Base-by-base conservation (phyloP, 768 basidiomycete genomes). In the Mycena galopus region DNA sequence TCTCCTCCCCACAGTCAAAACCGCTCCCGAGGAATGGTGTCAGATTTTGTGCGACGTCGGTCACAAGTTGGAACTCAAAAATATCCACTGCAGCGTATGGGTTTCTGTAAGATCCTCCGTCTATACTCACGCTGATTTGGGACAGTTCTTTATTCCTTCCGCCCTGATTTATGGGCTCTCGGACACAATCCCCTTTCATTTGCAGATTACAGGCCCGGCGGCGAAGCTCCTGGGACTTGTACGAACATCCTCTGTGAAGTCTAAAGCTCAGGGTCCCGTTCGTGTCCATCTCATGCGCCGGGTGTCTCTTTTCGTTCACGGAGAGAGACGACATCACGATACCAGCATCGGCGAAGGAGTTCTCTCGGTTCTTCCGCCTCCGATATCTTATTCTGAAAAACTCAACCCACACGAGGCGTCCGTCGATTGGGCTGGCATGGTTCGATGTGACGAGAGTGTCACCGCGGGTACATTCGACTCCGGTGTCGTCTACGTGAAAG, bases 11-110 rank as follows among this genome's bases (percentile, higher is more conserved):
- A 83, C 84, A 3, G 73, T 87, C 57, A 88, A 88, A 72, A 73
- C 79, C 0, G 78, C 81, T 1, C 86, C 86, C 2, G 87, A 87
- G 69, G 86, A 88, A 65, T 87, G 87, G 87, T 27, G 77, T 62
- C 81, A 87, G 73, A 72, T 84, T 35, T 7, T 79, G 73, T 39
- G 81, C 78, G 27, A 74, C 73, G 19, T 70, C 82, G 73, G 56
- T 66, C 62, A 69, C 58, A 50, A 69, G 16, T 79, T 82, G 3
- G 62, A 59, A 4, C 61, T 82, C 55, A 61, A 75, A n/a, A 78
- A 80, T 21, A 72, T 80, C 6, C 79, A 86, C 69, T 84, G 84
- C 74, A 80, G 82, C 39, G 86, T 86, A 63, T 75, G 82, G 59
- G 12, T 61, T n/a, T 19, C 32, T 23, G 25, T 33, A 16, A 27